phyloP scores from a whole-genome alignment of 2,329 filamentous ascomycete species.

The Calycina herbarum region DNA sequence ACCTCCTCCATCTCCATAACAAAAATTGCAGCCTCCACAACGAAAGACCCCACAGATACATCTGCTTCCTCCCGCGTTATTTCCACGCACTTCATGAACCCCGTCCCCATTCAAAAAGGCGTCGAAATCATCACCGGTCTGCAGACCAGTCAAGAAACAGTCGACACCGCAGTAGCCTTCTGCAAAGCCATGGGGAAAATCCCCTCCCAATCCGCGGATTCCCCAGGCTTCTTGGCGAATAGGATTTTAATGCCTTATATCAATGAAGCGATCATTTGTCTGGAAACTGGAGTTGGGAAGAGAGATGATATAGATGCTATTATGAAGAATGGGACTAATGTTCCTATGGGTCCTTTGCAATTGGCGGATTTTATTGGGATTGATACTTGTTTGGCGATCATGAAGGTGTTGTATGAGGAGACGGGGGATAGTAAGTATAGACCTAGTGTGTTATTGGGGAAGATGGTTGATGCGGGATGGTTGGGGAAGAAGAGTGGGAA shows the following conservation, averaged over 20 bases:
- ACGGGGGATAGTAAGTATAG: constrained; percentile 96
- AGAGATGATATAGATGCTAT: constrained; percentile 94
- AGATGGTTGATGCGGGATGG: constrained; percentile 99
- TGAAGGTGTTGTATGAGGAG: constrained; percentile 90
- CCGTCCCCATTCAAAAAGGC: constrained; percentile 92
- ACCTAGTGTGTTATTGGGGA: constrained; percentile 80
- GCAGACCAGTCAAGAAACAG: constrained; percentile 81
- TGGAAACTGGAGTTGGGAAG: constrained; percentile 87
- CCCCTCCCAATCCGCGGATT: constrained; percentile 81
- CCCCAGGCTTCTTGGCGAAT: constrained; percentile 93
- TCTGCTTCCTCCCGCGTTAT: constrained; percentile 84
- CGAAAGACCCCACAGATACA: constrained; percentile 73
- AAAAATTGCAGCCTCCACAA: constrained; percentile 86
- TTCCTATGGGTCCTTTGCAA: constrained; percentile 94
- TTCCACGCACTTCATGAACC: constrained; percentile 99
- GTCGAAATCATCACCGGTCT: constrained; percentile 96
- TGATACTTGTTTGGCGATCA: constrained; percentile 94
- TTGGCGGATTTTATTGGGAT: constrained; percentile 96
- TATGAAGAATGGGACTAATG: constrained; percentile 99
- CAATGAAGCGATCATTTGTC: constrained; percentile 94
- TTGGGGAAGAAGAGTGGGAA: constrained; percentile 96
- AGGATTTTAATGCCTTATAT: constrained; percentile 99
- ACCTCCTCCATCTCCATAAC: constrained; percentile 99
- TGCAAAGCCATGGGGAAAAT: constrained; percentile 94
- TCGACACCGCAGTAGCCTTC: constrained; percentile 81